Evolutionary conservation across 2,329 filamentous ascomycete genomes (phyloP).

Genomic region (Aspergillus awamori): DNA sequence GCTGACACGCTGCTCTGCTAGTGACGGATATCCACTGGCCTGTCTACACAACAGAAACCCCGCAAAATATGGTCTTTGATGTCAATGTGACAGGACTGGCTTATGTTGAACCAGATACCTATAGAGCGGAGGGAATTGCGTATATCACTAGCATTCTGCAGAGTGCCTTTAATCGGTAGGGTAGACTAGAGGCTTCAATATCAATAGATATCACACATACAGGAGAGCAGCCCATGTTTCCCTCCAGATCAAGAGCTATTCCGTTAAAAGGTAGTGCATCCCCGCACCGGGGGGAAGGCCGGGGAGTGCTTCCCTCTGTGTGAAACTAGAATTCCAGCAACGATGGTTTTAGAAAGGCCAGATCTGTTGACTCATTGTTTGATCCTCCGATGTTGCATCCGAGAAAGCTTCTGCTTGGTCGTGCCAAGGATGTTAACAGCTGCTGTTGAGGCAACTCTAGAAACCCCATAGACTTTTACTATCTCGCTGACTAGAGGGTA

Average conservation of each 20-base stretch:
- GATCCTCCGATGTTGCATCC: background rate
- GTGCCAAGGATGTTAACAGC: background rate
- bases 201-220: too few relatives aligned
- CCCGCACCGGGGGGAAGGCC: too few relatives aligned
- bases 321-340: background rate
- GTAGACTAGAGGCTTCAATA: too few relatives aligned
- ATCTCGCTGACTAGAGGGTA: background rate
- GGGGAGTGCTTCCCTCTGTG: background rate
- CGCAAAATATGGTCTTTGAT: slow-evolving; percentile 14
- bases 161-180: background rate
- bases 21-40: slow-evolving; percentile 10
- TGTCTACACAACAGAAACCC: background rate
- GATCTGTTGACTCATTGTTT: background rate
- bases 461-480: background rate
- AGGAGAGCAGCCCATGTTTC: too few relatives aligned
- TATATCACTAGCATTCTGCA: background rate
- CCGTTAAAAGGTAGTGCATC: background rate
- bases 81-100: slow-evolving; percentile 3
- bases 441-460: background rate
- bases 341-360: background rate
- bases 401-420: background rate
- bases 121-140: slow-evolving; percentile 6
- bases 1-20: background rate
- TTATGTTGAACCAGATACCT: slow-evolving; percentile 13
- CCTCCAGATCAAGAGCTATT: background rate